A percentile compares a stretch with the other conserved stretches of the same genome.
These are phyloP conservation scores for Cyclotella atomus DNA, from an alignment of 108 stramenopile genomes.

Conservation along the genomic window DNA sequence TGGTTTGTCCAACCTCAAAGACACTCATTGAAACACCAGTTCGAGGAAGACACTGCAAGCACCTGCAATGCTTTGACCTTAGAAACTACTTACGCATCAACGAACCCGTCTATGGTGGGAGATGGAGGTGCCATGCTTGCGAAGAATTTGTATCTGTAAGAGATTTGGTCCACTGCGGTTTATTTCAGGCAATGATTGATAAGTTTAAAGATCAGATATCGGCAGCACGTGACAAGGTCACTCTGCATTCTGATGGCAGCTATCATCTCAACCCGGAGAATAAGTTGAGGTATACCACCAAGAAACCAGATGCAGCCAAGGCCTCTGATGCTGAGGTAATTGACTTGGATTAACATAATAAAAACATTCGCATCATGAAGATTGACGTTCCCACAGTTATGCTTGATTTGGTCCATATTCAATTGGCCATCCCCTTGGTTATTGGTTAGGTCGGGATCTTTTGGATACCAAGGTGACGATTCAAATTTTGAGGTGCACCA, in stretches of 20 bases:
- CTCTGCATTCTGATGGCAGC: constrained; percentile 44
- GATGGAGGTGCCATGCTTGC: constrained; percentile 74
- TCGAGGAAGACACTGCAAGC: constrained; percentile 37
- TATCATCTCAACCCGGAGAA: constrained; percentile 54
- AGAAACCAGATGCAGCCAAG: neutral
- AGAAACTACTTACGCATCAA: constrained; percentile 59
- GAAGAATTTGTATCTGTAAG: constrained; percentile 47
- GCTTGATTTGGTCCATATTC: too few relatives aligned
- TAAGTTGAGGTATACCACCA: constrained; percentile 37
- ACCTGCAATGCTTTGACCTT: constrained; percentile 70
- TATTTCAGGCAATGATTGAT: constrained; percentile 50
- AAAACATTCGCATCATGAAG: too few relatives aligned
- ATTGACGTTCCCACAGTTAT: neutral
- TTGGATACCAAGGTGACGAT: too few relatives aligned
- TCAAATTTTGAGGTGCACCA: too few relatives aligned
- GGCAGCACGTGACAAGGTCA: constrained; percentile 41
- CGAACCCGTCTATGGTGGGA: constrained; percentile 54
- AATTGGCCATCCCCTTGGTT: too few relatives aligned
- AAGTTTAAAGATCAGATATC: constrained; percentile 16
- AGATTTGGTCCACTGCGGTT: constrained; percentile 50
- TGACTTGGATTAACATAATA: constrained; percentile 9
- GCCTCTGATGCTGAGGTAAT: neutral
- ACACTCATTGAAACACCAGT: constrained; percentile 71
- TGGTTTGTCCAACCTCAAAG: constrained; percentile 63
- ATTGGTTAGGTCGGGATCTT: too few relatives aligned